Base-by-base conservation (phyloP, 805 yeast genomes). In the Metschnikowia colocasiae region DNA sequence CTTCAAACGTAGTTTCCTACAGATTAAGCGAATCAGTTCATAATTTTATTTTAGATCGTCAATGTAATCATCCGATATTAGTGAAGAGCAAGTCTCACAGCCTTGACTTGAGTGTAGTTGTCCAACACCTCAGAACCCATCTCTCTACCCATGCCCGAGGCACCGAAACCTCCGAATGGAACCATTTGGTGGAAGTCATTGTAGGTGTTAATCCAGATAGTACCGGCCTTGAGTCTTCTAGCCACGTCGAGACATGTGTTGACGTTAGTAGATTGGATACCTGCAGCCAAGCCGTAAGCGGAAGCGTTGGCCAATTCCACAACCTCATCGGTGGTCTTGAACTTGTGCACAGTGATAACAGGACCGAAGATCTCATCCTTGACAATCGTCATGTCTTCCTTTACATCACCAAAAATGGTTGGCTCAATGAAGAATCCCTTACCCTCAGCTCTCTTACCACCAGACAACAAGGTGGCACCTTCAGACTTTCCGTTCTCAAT, bases 311-410 rank as follows among this genome's bases (percentile, higher is more conserved):
- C 96, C 63, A 75, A 67, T 49, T 66, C 70, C 45, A 91, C 75
- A 44, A 82, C 96, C 64, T 92, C 95, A 54, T 88, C 96, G 54
- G 82, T 82, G 54, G 87, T 81, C 60, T 75, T 74, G 74, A 91
- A 91, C 75, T 88, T 89, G 59, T 86, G 74, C 50, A 88, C 80
- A 19, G 90, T 82, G 50, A 87, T 92, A 49, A 91, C 94, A 32
- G 98, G 98, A 48, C 98, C 98, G 59, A 91, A 90, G 65, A 90
- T 87, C 77, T 90, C 97, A 66, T 90, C 97, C 66, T 76, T 79
- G 58, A 87, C 89, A 65, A 91, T 82, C 56, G 75, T 73, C 84
- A 81, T 82, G 62, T 81, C 74, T 64, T 83, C 85, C 19, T 74
- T 75, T 54, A 88, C 96, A 62, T 87, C 89, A 55, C 87, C 83